These are phyloP conservation scores for Auricularia heimuer DNA, from an alignment of 768 basidiomycete genomes.

Conservation along the genomic window DNA sequence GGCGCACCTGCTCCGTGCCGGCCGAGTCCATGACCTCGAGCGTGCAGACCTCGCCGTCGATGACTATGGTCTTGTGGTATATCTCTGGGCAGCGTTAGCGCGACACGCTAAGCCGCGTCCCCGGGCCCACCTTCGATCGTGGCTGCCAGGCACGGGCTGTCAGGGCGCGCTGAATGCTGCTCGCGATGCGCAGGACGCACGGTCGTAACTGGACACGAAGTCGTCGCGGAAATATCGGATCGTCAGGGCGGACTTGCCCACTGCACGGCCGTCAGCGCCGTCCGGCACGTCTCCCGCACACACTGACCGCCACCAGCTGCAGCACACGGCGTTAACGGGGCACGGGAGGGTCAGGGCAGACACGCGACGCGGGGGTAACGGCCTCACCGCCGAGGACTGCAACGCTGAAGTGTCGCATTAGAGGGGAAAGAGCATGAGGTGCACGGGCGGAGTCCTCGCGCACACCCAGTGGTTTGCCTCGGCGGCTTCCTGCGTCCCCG, in stretches of 20 bases:
- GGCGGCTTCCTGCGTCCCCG: too few relatives aligned
- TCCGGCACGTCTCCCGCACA: not conserved
- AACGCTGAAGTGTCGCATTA: constrained; percentile 63
- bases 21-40: constrained; percentile 77
- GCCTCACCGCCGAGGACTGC: constrained; percentile 71
- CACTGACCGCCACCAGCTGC: constrained; percentile 52
- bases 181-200: constrained; percentile 16
- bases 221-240: constrained; percentile 65
- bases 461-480: not conserved
- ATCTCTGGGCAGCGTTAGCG: not conserved
- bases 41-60: constrained; percentile 18
- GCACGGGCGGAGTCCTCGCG: not conserved
- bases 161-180: not conserved
- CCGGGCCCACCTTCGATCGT: constrained; percentile 2
- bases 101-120: not conserved
- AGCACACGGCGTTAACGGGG: not conserved
- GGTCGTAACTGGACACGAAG: constrained; percentile 71
- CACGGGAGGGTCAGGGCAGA: not conserved
- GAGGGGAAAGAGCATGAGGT: constrained; percentile 4
- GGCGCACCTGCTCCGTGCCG: constrained; percentile 17
- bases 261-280: constrained; percentile 16
- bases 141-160: not conserved
- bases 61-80: not conserved
- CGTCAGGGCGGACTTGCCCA: constrained; percentile 83
- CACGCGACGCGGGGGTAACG: constrained; percentile 5